phyloP scores from a whole-genome alignment of 768 basidiomycete species.

The Sporobolomyces roseus region DNA sequence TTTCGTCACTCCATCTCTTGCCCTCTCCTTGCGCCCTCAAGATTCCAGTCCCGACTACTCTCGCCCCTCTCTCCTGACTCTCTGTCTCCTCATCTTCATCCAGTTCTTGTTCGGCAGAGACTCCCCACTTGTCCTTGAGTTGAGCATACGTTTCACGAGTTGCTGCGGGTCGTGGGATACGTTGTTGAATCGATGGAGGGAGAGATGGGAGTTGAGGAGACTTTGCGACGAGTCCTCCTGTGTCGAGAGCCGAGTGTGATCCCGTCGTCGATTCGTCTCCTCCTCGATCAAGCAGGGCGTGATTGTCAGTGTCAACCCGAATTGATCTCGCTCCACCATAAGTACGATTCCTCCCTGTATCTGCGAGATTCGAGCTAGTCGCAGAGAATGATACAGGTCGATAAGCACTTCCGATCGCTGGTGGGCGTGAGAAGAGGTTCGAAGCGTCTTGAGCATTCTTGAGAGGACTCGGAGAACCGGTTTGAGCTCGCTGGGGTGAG shows the following conservation, averaged over 20 bases:
- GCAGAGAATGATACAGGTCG: conserved; percentile 1
- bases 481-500: not conserved
- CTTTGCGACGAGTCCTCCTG: too few species aligned
- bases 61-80: conserved; percentile 7
- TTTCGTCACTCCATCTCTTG: conserved; percentile 38
- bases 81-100: conserved; percentile 15
- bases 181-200: conserved; percentile 6
- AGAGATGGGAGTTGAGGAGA: not conserved
- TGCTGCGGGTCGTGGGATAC: not conserved
- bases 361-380: not conserved
- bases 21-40: conserved; percentile 40
- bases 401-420: not conserved
- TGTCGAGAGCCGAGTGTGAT: too few species aligned
- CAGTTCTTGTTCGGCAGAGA: conserved; percentile 31
- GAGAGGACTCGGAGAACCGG: not conserved
- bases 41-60: conserved; percentile 25
- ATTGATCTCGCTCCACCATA: conserved; percentile 27
- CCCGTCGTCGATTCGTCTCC: not conserved
- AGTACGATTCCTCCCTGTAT: conserved; percentile 1
- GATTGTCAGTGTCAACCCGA: conserved; percentile 6
- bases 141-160: conserved; percentile 7
- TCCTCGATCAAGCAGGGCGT: too few species aligned
- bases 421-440: not conserved
- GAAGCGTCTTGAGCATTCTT: too few species aligned
- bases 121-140: conserved; percentile 26